Evolutionary conservation across 345 rosid species (phyloP), one percentile per base, ranked within the genome.

Genomic region (Sonneratia alba): DNA sequence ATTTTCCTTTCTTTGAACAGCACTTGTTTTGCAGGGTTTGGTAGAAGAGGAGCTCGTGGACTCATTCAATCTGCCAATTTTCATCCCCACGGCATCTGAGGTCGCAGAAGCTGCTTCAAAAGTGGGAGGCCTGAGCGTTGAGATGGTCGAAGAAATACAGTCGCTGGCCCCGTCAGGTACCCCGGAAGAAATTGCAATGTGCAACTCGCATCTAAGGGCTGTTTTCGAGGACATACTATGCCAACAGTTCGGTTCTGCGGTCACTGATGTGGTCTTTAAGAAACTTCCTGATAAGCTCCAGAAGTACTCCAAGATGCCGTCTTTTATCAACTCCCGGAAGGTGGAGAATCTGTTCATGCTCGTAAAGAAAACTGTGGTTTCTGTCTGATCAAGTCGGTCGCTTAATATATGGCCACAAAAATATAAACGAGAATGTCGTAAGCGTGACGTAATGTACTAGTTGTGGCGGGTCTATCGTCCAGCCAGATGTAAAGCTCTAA

Each of bases 191-290:
- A 70, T 43, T 13, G 43, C 53, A 16, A 11, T 24, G 3, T 38
- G 43, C 45, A 48, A 0, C 12, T 53, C 42, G 61, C 49, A 59
- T 42, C 14, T 68, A 24, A 72, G 79, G 70, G 76, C 79, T 27
- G 49, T 15, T 21, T 0, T 16, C 15, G 51, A 72, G 64, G 63
- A 27, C 61, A 42, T 72, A n/a, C 13, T 6, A 4, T 67, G 48
- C 61, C 65, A 64, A 57, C 83, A 78, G 51, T 84, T 82, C 73
- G 78, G 84, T 51, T 64, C 63, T 34, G 68, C 74, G 16, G 77
- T 79, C 40, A 74, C 71, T 16, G 75, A 74, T 43, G 77, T 69
- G 15, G 70, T 78, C 65, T 80, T 80, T 40, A 64, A 72, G 51
- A 77, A 77, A 22, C 76, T 72, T 47, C 61, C 77, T 0, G 21